Evolutionary conservation across 2,329 filamentous ascomycete genomes (phyloP).

Genomic region (Ophiocordyceps australis): DNA sequence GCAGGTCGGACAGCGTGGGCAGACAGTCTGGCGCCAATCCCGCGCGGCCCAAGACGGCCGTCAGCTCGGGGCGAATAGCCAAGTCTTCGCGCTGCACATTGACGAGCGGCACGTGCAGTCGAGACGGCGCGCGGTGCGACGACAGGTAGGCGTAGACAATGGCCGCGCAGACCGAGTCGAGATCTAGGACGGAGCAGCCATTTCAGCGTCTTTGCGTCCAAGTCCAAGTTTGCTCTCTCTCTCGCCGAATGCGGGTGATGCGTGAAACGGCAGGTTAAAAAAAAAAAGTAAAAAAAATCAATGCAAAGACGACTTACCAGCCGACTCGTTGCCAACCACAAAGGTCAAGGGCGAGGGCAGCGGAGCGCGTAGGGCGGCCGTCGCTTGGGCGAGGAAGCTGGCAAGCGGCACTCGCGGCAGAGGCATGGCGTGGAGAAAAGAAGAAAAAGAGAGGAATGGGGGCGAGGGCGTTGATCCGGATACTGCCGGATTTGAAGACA

Average conservation of each 20-base stretch:
- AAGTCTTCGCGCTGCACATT: slow-evolving; percentile 55
- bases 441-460: too few relatives aligned
- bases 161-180: slow-evolving; percentile 64
- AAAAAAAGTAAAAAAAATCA: too few relatives aligned
- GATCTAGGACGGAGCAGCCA: slow-evolving; percentile 33
- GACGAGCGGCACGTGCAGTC: slow-evolving; percentile 52
- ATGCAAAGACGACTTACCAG: too few relatives aligned
- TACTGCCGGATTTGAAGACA: too few relatives aligned
- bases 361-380: slow-evolving; percentile 23
- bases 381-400: slow-evolving; percentile 32
- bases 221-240: too few relatives aligned
- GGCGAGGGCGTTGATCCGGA: too few relatives aligned
- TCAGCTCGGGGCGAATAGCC: slow-evolving; percentile 53
- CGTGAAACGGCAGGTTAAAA: neutral
- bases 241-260: neutral
- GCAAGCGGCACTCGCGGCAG: slow-evolving; percentile 21
- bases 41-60: slow-evolving; percentile 42
- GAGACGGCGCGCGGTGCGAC: slow-evolving; percentile 33
- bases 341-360: slow-evolving; percentile 32
- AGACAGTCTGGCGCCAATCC: slow-evolving; percentile 41
- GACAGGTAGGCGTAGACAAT: slow-evolving; percentile 59
- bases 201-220: too few relatives aligned
- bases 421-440: too few relatives aligned
- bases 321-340: slow-evolving; percentile 51
- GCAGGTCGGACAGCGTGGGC: slow-evolving; percentile 38